Evolutionary conservation across 2,329 filamentous ascomycete genomes (phyloP), one percentile per base, ranked within the genome.

Genomic region (Thelonectria discophora): DNA sequence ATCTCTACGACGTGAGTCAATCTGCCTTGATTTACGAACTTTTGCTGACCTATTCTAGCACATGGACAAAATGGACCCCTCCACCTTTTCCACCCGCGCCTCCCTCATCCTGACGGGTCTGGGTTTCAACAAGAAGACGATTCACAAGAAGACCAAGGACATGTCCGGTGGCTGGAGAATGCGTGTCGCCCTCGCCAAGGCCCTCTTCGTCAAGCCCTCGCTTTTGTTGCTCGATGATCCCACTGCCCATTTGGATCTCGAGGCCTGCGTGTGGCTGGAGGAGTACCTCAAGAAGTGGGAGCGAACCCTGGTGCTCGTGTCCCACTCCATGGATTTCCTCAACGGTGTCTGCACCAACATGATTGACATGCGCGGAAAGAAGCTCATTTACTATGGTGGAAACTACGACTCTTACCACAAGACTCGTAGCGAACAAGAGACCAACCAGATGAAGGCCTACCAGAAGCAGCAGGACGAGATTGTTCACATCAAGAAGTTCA

Each of bases 81-180:
- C 93, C 39, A 99, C 96, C 54, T 99, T 99, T 82, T 84, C 93
- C 75, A 97, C 94, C 64, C 93, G 95, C 76, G 95, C 95, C 64
- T 97, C 94, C 58, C 89, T 97, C 69, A 99, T 99, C 77, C 81
- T 99, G 72, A 99, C 95, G 58, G 95, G 95, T 93, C 91, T 99
- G 62, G 95, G 95, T 69, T 99, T 99, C 88, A 97, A 99, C 89
- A 98, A 98, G 86, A 82, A 81, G 72, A 99, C 96, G 58, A 98
- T 99, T 76, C 84, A 96, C 80, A 99, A 99, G 88, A 97, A 96
- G 89, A 99, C 96, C 73, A 99, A 98, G 88, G 96, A 99, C 79
- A 99, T 99, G 96, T 99, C 95, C 69, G 95, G 95, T 92, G 95
- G 95, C 73, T 99, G 95, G 95, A 90, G 94, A 85, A 99, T 99